phyloP scores from a whole-genome alignment of 352 stramenopile genomes.

The Phytopythium kandeliae region DNA sequence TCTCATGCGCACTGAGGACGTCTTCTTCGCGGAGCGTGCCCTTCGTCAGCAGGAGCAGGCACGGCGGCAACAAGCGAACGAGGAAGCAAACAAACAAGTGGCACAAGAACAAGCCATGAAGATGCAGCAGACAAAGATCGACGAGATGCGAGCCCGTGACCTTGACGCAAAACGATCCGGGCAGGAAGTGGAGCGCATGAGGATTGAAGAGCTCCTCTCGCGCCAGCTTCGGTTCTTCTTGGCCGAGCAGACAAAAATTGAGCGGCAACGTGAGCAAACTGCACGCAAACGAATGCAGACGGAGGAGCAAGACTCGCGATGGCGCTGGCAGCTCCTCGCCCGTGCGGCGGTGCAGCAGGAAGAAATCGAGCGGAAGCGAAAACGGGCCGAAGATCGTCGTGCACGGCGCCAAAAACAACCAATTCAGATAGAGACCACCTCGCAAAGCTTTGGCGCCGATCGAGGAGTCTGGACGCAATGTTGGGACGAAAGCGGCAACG shows the following conservation, averaged over 20 bases:
- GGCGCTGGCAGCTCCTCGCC: constrained; percentile 27
- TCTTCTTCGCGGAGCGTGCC: constrained; percentile 49
- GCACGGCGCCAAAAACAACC: background rate
- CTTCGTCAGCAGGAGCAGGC: constrained; percentile 26
- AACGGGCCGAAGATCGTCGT: constrained; percentile 24
- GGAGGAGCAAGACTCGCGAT: constrained; percentile 31
- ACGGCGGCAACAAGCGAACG: constrained; percentile 13
- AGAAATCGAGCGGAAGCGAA: constrained; percentile 24
- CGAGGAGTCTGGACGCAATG: constrained; percentile 33
- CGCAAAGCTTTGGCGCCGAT: constrained; percentile 14
- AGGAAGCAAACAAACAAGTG: constrained; percentile 4
- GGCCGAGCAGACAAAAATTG: constrained; percentile 19
- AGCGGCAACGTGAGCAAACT: constrained; percentile 28
- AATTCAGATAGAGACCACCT: constrained; percentile 2
- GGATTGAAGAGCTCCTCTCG: constrained; percentile 38
- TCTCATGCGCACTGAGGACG: constrained; percentile 44
- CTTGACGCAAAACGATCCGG: constrained; percentile 25
- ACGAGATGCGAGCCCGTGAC: constrained; percentile 34
- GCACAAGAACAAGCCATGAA: constrained; percentile 24
- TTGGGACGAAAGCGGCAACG: constrained; percentile 43
- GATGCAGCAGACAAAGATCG: constrained; percentile 39
- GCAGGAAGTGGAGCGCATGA: constrained; percentile 31
- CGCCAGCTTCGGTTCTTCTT: constrained; percentile 37
- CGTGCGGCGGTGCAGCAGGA: constrained; percentile 16
- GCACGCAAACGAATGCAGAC: constrained; percentile 36